A percentile compares a stretch with the other conserved stretches of the same genome.
phyloP scores from a whole-genome alignment of 352 stramenopile genomes.

The Phytophthora sansomeana region DNA sequence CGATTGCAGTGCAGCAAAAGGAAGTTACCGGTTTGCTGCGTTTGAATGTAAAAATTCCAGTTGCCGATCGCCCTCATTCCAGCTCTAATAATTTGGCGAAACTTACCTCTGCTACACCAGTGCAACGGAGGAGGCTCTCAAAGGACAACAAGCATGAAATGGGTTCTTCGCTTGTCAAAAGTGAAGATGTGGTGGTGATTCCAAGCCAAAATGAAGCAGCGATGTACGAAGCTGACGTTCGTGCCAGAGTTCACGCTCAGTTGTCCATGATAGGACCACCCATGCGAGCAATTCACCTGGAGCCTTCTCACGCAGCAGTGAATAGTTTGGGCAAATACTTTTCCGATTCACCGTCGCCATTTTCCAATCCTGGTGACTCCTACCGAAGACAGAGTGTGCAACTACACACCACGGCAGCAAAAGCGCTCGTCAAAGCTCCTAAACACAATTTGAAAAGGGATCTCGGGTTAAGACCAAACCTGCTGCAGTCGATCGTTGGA shows the following conservation, averaged over 20 bases:
- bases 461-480: slow-evolving; percentile 6
- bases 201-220: background rate
- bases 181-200: background rate
- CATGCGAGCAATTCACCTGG: slow-evolving; percentile 56
- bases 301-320: slow-evolving; percentile 39
- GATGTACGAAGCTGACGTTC: slow-evolving; percentile 32
- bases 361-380: background rate
- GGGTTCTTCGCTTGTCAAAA: background rate
- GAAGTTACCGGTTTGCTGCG: background rate
- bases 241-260: slow-evolving; percentile 26
- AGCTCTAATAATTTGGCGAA: background rate
- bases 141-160: background rate
- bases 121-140: slow-evolving; percentile 7
- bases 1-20: background rate
- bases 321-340: slow-evolving; percentile 53
- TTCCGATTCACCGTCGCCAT: slow-evolving; percentile 13
- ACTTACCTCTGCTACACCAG: background rate
- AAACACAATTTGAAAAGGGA: slow-evolving; percentile 1
- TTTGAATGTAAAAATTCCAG: slow-evolving; percentile 13
- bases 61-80: background rate
- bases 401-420: background rate
- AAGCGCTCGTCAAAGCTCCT: background rate
- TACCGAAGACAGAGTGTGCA: slow-evolving; percentile 11
- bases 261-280: slow-evolving; percentile 39
- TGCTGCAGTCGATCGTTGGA: background rate